Evolutionary conservation across 352 stramenopile species (phyloP).

Genomic region (Phytophthora chlamydospora): DNA sequence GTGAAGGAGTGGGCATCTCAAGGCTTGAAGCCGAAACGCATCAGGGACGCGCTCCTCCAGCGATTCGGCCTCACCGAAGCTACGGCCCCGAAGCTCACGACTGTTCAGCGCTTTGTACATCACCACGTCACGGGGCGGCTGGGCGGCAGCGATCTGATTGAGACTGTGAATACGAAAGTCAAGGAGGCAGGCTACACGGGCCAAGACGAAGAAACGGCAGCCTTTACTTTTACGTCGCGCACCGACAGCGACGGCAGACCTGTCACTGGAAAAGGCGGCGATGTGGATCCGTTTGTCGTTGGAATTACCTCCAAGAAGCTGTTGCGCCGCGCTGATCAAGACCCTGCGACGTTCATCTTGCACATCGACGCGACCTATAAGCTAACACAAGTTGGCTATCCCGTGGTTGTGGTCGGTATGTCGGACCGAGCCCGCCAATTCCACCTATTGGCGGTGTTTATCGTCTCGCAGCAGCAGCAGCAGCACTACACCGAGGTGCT

Average conservation of each 20-base stretch:
- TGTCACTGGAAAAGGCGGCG: slow-evolving; percentile 13
- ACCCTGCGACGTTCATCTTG: slow-evolving; percentile 16
- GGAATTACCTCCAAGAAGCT: slow-evolving; percentile 20
- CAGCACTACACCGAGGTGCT: slow-evolving; percentile 10
- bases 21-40: slow-evolving; percentile 20
- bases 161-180: background rate
- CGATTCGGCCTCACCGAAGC: slow-evolving; percentile 11
- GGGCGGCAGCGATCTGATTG: slow-evolving; percentile 10
- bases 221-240: slow-evolving; percentile 12
- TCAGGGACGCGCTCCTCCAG: slow-evolving; percentile 11
- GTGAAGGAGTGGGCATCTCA: slow-evolving; percentile 9
- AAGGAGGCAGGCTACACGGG: slow-evolving; percentile 3
- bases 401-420: slow-evolving; percentile 24
- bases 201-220: slow-evolving; percentile 10
- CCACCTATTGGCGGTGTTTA: slow-evolving; percentile 31
- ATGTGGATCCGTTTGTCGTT: slow-evolving; percentile 17
- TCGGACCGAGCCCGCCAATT: slow-evolving; percentile 28
- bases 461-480: slow-evolving; percentile 23
- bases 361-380: slow-evolving; percentile 43
- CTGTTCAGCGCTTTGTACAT: slow-evolving; percentile 12
- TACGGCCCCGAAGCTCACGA: background rate
- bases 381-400: slow-evolving; percentile 23
- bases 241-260: background rate
- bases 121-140: slow-evolving; percentile 7
- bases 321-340: slow-evolving; percentile 5